Evolutionary conservation across 441 rosid genomes (phyloP).

Genomic region (Cnidoscolus chayamansa): DNA sequence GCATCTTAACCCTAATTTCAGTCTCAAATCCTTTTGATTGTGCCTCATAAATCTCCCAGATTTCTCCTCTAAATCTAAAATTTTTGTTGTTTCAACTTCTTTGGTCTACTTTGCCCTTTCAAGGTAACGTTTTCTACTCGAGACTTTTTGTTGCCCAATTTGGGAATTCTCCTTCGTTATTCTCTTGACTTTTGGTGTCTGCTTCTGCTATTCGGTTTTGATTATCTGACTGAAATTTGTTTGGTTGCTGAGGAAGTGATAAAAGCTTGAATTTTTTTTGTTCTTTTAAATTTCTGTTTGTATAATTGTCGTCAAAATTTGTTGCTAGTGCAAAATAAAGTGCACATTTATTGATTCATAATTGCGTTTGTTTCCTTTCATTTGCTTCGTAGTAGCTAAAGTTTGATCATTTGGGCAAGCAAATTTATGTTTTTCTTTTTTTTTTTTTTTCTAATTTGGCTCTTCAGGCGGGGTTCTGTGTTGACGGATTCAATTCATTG

Average conservation of each 20-base stretch:
- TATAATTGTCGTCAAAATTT: background rate
- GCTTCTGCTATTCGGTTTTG: slow-evolving; percentile 10
- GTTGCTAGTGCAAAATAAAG: slow-evolving; percentile 3
- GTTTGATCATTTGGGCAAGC: slow-evolving; percentile 8
- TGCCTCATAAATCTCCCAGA: background rate
- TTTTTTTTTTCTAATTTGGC: background rate
- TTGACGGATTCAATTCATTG: background rate
- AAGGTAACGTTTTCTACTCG: background rate
- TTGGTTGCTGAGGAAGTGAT: slow-evolving; percentile 13
- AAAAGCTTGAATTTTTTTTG: background rate
- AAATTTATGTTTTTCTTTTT: background rate
- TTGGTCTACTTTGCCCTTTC: background rate
- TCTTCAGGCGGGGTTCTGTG: background rate
- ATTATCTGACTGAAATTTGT: background rate
- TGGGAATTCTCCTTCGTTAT: background rate
- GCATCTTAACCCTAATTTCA: slow-evolving; percentile 3
- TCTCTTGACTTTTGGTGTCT: background rate
- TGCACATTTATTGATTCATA: background rate
- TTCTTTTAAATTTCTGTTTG: background rate
- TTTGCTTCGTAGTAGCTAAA: background rate
- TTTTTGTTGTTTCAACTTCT: background rate
- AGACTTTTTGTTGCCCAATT: background rate
- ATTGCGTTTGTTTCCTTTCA: background rate
- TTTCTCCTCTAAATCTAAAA: background rate
- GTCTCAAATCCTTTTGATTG: slow-evolving; percentile 1